Evolutionary conservation across 106 monocot genomes (phyloP), one percentile per base, ranked within the genome.

Genomic region (Apostasia ramifera): DNA sequence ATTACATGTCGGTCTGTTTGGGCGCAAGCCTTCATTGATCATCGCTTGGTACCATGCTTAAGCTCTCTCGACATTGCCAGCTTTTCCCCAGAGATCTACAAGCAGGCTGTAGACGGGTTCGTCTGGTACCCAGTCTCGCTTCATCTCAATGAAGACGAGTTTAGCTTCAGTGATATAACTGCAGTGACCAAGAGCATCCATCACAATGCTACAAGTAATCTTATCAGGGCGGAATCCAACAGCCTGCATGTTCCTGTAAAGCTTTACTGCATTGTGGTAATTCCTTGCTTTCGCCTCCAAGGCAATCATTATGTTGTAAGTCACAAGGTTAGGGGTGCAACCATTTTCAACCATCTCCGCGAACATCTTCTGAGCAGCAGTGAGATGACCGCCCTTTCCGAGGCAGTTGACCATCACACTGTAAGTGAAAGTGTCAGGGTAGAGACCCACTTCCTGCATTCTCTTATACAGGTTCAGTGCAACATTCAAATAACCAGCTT

Each of bases 391-490:
- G 42, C 80, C 84, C 78, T 97, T 97, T 11, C 97, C 92, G 26
- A 97, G 89, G 73, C 97, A 92, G 59, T 97, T 89, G 48, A 97
- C 89, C 97, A 97, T 97, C 44, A 81, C 89, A 78, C 97, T 92
- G 72, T 97, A 97, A 1, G 97, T 97, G 73, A 97, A 97, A 44
- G 97, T 97, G 59, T 97, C 97, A 4, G 92, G 89, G 42, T 82
- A 87, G 5, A 97, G 89, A 12, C 97, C 92, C 8, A 77, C 81
- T 45, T 75, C 61, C 59, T 87, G 70, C 92, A 97, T 97, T 53
- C 54, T 84, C 7, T 49, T 71, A 66, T 97, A 97, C 68, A 92
- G 82, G 61, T 83, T 72, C 63, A 92, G 79, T 1, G 97, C 86
- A 66, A 81, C 62, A 2, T 97, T 77, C 15, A 97, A 73, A 52